Evolutionary conservation across 495 filamentous ascomycete species (phyloP).

Genomic region (Pseudoneurospora amorphoporcata): DNA sequence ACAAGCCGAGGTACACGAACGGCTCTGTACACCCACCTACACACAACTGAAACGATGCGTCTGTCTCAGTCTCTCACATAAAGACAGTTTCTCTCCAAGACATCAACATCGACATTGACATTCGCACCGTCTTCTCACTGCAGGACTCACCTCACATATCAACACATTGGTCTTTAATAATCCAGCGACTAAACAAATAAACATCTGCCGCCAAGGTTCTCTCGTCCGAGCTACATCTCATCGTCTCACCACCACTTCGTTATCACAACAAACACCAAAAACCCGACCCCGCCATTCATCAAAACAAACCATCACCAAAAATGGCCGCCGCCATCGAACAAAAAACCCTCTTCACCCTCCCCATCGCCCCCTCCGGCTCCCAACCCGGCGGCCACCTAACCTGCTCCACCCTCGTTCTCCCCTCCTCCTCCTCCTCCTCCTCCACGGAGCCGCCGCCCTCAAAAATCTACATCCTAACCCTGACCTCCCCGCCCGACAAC

Average conservation of each 20-base stretch:
- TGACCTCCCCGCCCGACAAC: conserved; percentile 62
- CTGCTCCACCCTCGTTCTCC: conserved; percentile 51
- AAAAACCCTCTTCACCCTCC: conserved; percentile 31
- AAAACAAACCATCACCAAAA: not conserved
- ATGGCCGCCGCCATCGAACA: conserved; percentile 1
- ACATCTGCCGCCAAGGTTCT: not conserved
- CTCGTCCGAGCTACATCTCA: not conserved
- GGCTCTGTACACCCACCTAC: too few species aligned
- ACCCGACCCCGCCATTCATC: not conserved
- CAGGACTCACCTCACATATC: too few species aligned
- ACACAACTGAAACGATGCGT: too few species aligned
- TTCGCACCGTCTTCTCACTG: too few species aligned
- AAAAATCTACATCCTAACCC: conserved; percentile 61
- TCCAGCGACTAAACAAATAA: not conserved
- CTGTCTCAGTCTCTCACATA: too few species aligned
- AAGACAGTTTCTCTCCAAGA: too few species aligned
- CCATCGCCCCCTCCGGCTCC: conserved; percentile 22
- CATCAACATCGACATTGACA: too few species aligned
- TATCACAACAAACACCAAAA: not conserved
- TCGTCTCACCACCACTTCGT: not conserved
- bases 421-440: conserved; percentile 25
- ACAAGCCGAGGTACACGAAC: too few species aligned
- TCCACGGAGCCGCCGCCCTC: too few species aligned
- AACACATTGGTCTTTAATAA: too few species aligned
- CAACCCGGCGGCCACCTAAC: conserved; percentile 39